phyloP scores from a whole-genome alignment of 2,329 filamentous ascomycete species.

The Phyllosticta citribraziliensis region DNA sequence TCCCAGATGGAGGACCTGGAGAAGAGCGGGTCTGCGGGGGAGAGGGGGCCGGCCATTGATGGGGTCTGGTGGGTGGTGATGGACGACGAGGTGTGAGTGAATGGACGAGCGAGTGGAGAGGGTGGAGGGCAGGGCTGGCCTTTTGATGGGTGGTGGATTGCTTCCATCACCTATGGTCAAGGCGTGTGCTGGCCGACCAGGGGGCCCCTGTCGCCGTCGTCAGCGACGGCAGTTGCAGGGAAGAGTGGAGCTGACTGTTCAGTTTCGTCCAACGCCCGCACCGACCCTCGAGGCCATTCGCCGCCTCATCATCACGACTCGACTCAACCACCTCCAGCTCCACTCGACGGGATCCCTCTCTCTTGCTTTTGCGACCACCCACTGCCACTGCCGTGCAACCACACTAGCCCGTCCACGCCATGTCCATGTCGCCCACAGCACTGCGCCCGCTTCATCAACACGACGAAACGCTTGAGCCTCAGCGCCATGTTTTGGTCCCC shows the following conservation, averaged over 20 bases:
- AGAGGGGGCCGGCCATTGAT: conserved; percentile 10
- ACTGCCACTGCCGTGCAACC: background rate
- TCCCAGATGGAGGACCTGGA: conserved; percentile 26
- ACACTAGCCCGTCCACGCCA: background rate
- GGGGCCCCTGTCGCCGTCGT: conserved; percentile 16
- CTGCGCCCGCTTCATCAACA: background rate
- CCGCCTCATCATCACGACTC: background rate
- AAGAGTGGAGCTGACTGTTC: background rate
- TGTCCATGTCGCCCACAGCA: background rate
- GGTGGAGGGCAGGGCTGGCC: background rate
- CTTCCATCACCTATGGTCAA: background rate
- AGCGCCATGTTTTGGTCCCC: background rate
- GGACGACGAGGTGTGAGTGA: background rate
- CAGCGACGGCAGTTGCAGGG: background rate
- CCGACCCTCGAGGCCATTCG: background rate
- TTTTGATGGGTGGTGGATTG: background rate
- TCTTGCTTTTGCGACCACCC: background rate
- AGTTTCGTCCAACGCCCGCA: background rate
- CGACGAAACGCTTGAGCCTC: background rate
- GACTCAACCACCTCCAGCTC: background rate
- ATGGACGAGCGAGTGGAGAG: no score
- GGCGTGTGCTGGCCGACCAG: background rate
- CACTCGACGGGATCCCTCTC: background rate
- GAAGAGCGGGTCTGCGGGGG: conserved; percentile 12
- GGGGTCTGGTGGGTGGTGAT: background rate